phyloP scores from a whole-genome alignment of 108 stramenopile genomes.

The Pseudonitzschia pungens region DNA sequence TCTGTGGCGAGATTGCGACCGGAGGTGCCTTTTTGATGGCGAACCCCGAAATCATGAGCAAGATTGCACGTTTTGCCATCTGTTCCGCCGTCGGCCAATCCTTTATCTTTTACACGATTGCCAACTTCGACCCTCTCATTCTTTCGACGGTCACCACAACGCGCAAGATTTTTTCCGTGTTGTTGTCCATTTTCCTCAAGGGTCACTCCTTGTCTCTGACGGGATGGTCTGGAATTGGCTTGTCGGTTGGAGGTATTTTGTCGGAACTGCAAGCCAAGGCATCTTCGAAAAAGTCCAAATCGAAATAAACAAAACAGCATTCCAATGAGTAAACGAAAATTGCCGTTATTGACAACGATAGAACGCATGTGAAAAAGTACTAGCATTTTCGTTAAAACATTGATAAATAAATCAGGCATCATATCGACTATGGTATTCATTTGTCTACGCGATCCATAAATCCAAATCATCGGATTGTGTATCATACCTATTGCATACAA shows the following conservation, averaged over 20 bases:
- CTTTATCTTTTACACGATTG: slow-evolving; percentile 99
- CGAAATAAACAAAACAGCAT: slow-evolving; percentile 9
- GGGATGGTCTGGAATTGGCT: slow-evolving; percentile 88
- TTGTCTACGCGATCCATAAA: too few species aligned
- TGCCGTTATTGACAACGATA: too few species aligned
- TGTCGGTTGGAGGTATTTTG: slow-evolving; percentile 86
- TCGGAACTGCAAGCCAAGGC: slow-evolving; percentile 81
- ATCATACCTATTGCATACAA: too few species aligned
- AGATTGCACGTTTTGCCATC: slow-evolving; percentile 88
- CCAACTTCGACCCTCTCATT: slow-evolving; percentile 95
- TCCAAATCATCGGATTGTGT: too few species aligned
- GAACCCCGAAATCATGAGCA: slow-evolving; percentile 86
- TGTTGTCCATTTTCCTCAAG: slow-evolving; percentile 90
- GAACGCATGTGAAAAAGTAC: neutral
- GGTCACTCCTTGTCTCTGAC: slow-evolving; percentile 81
- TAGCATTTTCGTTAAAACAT: neutral
- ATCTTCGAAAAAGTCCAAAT: slow-evolving; percentile 45
- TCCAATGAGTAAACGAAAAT: neutral
- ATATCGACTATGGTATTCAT: too few species aligned
- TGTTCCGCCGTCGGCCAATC: slow-evolving; percentile 97
- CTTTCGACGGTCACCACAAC: slow-evolving; percentile 98
- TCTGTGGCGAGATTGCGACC: slow-evolving; percentile 67
- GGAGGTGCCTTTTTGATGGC: slow-evolving; percentile 76
- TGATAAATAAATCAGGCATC: neutral
- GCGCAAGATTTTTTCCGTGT: slow-evolving; percentile 96